Conservation (phyloP, 1,284 basidiomycete genomes). For the Boletus sp. region DNA sequence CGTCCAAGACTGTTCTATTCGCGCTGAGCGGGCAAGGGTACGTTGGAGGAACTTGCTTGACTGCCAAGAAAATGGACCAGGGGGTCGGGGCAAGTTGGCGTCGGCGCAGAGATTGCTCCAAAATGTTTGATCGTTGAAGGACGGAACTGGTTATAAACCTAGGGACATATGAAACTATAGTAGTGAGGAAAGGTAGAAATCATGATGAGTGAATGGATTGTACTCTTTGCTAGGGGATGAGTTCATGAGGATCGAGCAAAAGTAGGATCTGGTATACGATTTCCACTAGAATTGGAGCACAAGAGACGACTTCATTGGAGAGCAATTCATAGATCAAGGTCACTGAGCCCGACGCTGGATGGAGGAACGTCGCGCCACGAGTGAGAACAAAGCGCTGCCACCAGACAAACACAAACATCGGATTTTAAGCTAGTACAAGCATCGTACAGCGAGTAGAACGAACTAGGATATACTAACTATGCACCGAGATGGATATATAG, state of each 20-base stretch:
- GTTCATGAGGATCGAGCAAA: background rate
- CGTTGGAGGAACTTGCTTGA: background rate
- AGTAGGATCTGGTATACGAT: background rate
- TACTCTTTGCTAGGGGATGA: background rate
- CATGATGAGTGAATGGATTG: background rate
- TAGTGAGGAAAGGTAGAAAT: background rate
- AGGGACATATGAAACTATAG: too few relatives aligned
- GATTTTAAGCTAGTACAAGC: too few relatives aligned
- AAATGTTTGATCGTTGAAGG: background rate
- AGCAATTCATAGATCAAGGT: too few relatives aligned
- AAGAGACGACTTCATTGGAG: too few relatives aligned
- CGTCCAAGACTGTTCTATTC: background rate
- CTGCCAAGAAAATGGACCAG: constrained; percentile 1
- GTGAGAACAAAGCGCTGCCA: too few relatives aligned
- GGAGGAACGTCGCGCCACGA: too few relatives aligned
- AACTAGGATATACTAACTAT: background rate
- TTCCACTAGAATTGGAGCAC: background rate
- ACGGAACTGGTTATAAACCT: background rate
- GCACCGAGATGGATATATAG: background rate
- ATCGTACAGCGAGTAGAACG: too few relatives aligned
- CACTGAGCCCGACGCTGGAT: too few relatives aligned
- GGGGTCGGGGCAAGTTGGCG: background rate
- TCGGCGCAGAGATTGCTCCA: background rate
- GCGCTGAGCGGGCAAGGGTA: background rate
- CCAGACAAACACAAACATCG: too few relatives aligned